These are phyloP conservation scores for Cutaneotrichosporon dermatis DNA, from an alignment of 1,284 basidiomycete species.

Conservation along the genomic window DNA sequence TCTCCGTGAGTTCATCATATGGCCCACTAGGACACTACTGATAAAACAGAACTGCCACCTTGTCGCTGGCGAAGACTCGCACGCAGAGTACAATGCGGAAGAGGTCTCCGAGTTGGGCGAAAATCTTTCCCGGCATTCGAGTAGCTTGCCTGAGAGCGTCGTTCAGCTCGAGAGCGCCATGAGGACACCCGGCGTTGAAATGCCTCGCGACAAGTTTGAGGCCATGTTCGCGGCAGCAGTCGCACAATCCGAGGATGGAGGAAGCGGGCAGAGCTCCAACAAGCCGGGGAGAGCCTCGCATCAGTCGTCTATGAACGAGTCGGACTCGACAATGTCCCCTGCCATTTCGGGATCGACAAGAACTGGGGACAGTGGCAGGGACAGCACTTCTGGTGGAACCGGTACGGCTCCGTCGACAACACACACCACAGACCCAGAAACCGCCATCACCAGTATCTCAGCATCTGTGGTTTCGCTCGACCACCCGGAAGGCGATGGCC, in stretches of 20 bases:
- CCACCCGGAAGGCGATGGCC: neutral
- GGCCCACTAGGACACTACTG: slow-evolving; percentile 21
- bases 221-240: neutral
- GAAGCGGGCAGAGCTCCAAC: neutral
- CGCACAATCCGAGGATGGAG: neutral
- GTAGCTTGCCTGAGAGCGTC: slow-evolving; percentile 6
- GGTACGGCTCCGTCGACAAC: neutral
- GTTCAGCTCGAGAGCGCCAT: slow-evolving; percentile 3
- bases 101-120: neutral
- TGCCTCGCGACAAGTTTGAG: neutral
- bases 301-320: too few relatives aligned
- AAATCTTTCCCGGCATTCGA: neutral
- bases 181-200: slow-evolving; percentile 1
- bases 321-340: neutral
- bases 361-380: neutral
- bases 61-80: slow-evolving; percentile 13
- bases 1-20: slow-evolving; percentile 56
- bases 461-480: neutral
- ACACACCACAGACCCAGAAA: neutral
- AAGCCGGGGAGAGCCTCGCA: neutral
- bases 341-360: neutral
- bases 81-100: neutral
- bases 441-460: neutral
- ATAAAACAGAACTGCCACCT: slow-evolving; percentile 24
- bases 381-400: neutral